Base-by-base conservation (phyloP, 2,329 filamentous ascomycete species). In the Claviceps quebecensis region DNA sequence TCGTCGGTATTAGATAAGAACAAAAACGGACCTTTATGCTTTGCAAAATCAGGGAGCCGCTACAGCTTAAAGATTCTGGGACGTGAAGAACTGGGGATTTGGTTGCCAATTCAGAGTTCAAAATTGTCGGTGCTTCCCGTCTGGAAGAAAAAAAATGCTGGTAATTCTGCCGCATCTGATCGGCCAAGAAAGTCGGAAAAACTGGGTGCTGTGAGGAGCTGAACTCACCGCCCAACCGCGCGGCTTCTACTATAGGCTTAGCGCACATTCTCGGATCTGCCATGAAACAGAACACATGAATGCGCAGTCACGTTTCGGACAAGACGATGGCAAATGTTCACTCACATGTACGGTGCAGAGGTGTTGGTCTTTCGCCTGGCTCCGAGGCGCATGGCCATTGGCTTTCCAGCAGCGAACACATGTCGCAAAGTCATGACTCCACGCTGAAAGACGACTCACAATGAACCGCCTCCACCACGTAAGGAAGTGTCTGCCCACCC, bases 381-480 rank as follows among this genome's bases (percentile, higher is more conserved):
- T n/a, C 14, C 13, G 8, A 16, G 5, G 19, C 45, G 5, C 37
- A 39, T 5, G n/a, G 16, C 40, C 40, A 14, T 16, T 45, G 43
- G 43, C 23, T 34, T 34, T 34, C 4, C 16, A 29, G 4, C 22
- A 38, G 38, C 14, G 9, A 26, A 19, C 9, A 38, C 5, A 41
- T 8, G 47, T 40, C 47, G 19, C n/a, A 29, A 17, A 48, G 3
- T 26, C 37, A 29, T 41, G 13, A 48, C 17, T 29, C 19, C 4
- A 29, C 5, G 22, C 8, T 26, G 22, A 26, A 29, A 29, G 22
- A 23, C 17, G 40, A 9, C 26, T 41, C 50, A 26, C 38, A 14
- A 58, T 58, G 56, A 56, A 49, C 46, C 52, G 51, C 40, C 48
- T 53, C 22, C 38, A 45, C 34, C 49, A 41, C 41, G 23, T 55